Evolutionary conservation across 805 yeast genomes (phyloP).

Genomic region (Brettanomyces bruxellensis): DNA sequence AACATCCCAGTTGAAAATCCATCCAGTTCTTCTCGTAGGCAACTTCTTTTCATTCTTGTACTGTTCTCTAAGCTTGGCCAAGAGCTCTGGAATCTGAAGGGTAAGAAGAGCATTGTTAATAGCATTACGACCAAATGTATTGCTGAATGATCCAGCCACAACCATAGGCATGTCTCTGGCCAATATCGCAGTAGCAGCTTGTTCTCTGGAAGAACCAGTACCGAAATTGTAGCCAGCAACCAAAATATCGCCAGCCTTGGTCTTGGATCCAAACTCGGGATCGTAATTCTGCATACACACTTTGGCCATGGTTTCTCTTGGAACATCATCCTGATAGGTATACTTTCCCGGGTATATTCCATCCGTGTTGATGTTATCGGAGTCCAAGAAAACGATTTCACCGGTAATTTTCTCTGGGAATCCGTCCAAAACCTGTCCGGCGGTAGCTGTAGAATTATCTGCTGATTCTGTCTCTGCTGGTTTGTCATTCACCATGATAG

Average conservation of each 20-base stretch:
- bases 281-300: slow-evolving; percentile 99
- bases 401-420: slow-evolving; percentile 88
- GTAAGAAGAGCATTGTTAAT: slow-evolving; percentile 94
- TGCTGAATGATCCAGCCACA: slow-evolving; percentile 96
- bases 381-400: slow-evolving; percentile 90
- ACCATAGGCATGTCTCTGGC: slow-evolving; percentile 91
- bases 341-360: slow-evolving; percentile 99
- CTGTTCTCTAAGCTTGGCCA: slow-evolving; percentile 63
- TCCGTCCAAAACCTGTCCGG: slow-evolving; percentile 55
- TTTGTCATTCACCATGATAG: slow-evolving; percentile 25
- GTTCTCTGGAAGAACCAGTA: slow-evolving; percentile 97
- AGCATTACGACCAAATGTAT: slow-evolving; percentile 90
- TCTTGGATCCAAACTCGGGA: slow-evolving; percentile 72
- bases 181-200: slow-evolving; percentile 96
- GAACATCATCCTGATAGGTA: slow-evolving; percentile 96
- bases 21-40: slow-evolving; percentile 90
- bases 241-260: slow-evolving; percentile 76
- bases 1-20: slow-evolving; percentile 90
- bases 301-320: slow-evolving; percentile 93
- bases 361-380: slow-evolving; percentile 94
- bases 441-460: slow-evolving; percentile 21
- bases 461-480: slow-evolving; percentile 11
- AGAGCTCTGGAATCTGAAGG: slow-evolving; percentile 83
- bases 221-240: slow-evolving; percentile 94
- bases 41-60: slow-evolving; percentile 44